Conservation (phyloP, 2,329 filamentous ascomycete genomes). For the Claviceps cyperi region DNA sequence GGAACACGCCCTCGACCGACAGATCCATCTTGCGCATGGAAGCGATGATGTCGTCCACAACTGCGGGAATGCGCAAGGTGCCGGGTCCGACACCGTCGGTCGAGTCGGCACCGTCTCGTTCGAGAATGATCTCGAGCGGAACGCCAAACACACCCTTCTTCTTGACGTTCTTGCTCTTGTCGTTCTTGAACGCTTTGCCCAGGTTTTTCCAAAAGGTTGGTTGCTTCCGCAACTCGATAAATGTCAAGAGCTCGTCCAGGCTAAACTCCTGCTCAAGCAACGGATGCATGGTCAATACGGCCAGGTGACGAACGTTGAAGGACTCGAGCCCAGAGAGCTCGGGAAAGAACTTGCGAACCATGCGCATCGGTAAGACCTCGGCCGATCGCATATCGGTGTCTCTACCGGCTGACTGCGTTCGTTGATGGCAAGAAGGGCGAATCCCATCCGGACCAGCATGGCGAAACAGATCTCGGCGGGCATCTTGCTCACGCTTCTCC, state of each 20-base stretch:
- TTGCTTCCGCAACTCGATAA: slow-evolving; percentile 82
- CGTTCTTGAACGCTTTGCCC: slow-evolving; percentile 87
- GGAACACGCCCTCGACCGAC: slow-evolving; percentile 95
- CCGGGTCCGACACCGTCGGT: slow-evolving; percentile 92
- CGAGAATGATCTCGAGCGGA: slow-evolving; percentile 73
- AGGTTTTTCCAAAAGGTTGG: slow-evolving; percentile 98
- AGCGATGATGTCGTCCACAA: slow-evolving; percentile 86
- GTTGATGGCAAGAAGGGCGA: slow-evolving; percentile 53
- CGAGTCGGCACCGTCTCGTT: slow-evolving; percentile 91
- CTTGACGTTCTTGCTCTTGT: slow-evolving; percentile 61
- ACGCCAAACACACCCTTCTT: slow-evolving; percentile 94
- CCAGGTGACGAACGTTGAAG: slow-evolving; percentile 91
- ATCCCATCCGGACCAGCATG: slow-evolving; percentile 28
- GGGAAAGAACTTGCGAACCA: slow-evolving; percentile 77
- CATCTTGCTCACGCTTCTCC: slow-evolving; percentile 39
- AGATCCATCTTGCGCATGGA: slow-evolving; percentile 99
- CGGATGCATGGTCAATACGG: slow-evolving; percentile 88
- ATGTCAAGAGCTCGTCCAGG: slow-evolving; percentile 79
- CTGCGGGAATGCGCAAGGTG: slow-evolving; percentile 75
- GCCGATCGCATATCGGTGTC: slow-evolving; percentile 35
- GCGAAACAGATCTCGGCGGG: slow-evolving; percentile 50
- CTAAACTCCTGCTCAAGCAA: slow-evolving; percentile 80
- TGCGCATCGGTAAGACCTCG: slow-evolving; percentile 39
- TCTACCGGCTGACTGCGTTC: slow-evolving; percentile 40
- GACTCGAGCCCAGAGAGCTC: slow-evolving; percentile 92